Percentiles rank a stretch among this genome's conserved stretches.
These are phyloP conservation scores for Acanthamoeba divionensis DNA, from an alignment of 208 protist genomes.

Conservation along the genomic window DNA sequence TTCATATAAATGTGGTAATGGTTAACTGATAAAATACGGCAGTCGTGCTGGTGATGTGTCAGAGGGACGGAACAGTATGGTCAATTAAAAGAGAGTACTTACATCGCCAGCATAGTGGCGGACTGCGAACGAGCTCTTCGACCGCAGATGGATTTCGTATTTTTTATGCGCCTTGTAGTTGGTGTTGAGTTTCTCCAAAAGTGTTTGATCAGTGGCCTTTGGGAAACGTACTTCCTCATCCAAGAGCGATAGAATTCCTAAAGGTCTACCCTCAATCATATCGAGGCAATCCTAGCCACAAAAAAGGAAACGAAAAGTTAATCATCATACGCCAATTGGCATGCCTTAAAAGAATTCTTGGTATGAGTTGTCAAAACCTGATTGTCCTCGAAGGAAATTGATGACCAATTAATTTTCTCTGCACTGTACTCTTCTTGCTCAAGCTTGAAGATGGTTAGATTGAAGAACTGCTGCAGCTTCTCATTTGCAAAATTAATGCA, in stretches of 20 bases:
- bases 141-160: constrained; percentile 5
- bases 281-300: constrained; percentile 71
- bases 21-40: no score
- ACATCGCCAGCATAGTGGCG: constrained; percentile 80
- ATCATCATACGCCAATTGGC: neutral
- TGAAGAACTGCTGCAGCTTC: constrained; percentile 83
- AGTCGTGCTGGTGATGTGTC: no score
- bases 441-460: constrained; percentile 82
- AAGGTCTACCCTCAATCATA: constrained; percentile 68
- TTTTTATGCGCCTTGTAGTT: constrained; percentile 68
- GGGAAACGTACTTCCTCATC: constrained; percentile 78
- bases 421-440: constrained; percentile 80
- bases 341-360: neutral
- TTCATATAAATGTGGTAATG: no score
- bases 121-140: constrained; percentile 66
- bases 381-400: constrained; percentile 83
- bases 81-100: constrained; percentile 28
- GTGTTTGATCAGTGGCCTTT: constrained; percentile 67
- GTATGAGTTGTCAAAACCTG: no score
- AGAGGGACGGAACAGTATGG: no score
- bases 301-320: neutral
- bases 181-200: constrained; percentile 70
- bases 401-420: constrained; percentile 76
- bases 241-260: constrained; percentile 74
- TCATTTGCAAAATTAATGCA: constrained; percentile 86